Percentiles rank a stretch among this genome's conserved stretches.
These are phyloP conservation scores for Ascochyta pisi DNA, from an alignment of 2,329 filamentous ascomycete species.

Conservation along the genomic window DNA sequence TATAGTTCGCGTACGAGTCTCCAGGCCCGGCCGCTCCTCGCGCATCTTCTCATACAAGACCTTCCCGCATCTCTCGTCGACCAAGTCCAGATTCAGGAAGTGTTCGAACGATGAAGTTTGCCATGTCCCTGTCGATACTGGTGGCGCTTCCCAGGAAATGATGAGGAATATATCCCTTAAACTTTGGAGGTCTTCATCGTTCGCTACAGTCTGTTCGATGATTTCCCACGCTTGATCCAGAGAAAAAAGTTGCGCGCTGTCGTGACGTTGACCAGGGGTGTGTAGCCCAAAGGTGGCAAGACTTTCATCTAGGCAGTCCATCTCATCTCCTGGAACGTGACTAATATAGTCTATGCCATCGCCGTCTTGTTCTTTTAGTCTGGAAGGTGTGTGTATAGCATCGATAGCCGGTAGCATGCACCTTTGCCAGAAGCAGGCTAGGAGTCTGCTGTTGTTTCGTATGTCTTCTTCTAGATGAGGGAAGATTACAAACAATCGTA, in stretches of 20 bases:
- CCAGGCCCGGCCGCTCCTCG: neutral
- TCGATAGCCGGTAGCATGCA: conserved; percentile 14
- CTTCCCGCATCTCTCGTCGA: conserved; percentile 2
- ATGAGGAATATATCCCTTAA: conserved; percentile 12
- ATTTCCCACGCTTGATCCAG: conserved; percentile 9
- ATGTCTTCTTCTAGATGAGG: conserved; percentile 7
- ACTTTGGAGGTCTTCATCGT: neutral
- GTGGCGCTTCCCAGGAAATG: conserved; percentile 11
- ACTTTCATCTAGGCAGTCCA: conserved; percentile 6
- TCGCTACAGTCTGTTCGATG: conserved; percentile 1
- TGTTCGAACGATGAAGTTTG: conserved; percentile 3
- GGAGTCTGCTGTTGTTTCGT: conserved; percentile 7
- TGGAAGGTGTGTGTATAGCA: neutral
- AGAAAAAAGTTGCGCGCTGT: neutral
- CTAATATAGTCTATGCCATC: conserved; percentile 11
- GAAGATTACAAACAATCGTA: conserved; percentile 9
- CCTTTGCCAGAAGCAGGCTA: conserved; percentile 12
- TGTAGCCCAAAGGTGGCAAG: conserved; percentile 10
- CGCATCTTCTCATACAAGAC: neutral
- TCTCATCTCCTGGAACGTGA: conserved; percentile 3
- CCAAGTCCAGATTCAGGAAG: neutral
- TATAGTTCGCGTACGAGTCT: neutral
- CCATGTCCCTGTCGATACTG: conserved; percentile 4
- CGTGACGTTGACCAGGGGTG: conserved; percentile 6
- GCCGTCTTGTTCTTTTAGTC: neutral